Conservation (phyloP, 495 filamentous ascomycete genomes). For the Neurospora tetraspora region DNA sequence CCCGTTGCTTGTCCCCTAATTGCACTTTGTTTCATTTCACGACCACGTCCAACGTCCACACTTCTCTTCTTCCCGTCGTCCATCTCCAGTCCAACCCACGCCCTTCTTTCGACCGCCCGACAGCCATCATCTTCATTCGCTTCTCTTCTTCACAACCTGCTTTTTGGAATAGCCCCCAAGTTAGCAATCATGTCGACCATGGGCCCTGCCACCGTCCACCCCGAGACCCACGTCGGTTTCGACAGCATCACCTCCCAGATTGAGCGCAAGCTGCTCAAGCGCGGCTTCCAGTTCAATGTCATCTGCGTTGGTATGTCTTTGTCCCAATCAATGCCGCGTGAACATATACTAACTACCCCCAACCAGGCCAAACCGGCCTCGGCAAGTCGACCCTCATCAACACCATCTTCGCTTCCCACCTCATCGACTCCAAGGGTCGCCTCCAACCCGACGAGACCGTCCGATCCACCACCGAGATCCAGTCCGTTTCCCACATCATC, state of each 20-base stretch:
- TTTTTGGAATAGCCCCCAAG: conserved; percentile 32
- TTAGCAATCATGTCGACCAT: conserved; percentile 36
- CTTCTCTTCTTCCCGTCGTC: conserved; percentile 8
- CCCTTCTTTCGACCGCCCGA: conserved; percentile 1
- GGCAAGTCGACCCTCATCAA: conserved; percentile 99
- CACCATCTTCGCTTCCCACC: conserved; percentile 99
- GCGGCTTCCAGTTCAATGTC: conserved; percentile 99
- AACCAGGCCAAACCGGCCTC: conserved; percentile 86
- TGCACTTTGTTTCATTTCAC: background rate
- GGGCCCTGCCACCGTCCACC: conserved; percentile 54
- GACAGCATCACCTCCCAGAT: conserved; percentile 98
- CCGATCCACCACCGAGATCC: conserved; percentile 94
- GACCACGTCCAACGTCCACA: background rate
- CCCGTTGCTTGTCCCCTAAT: background rate
- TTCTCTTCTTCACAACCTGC: conserved; percentile 10
- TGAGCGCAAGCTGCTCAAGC: conserved; percentile 98
- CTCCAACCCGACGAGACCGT: conserved; percentile 84
- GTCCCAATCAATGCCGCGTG: background rate
- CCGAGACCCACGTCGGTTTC: conserved; percentile 96
- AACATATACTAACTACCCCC: conserved; percentile 1
- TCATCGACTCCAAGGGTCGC: conserved; percentile 97
- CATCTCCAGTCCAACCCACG: conserved; percentile 14
- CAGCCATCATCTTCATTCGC: conserved; percentile 9
- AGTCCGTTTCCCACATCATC: conserved; percentile 94
- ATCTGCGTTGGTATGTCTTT: conserved; percentile 90